Evolutionary conservation across 306 rosid species (phyloP), one percentile per base, ranked within the genome.

Genomic region (Canavalia gladiata): DNA sequence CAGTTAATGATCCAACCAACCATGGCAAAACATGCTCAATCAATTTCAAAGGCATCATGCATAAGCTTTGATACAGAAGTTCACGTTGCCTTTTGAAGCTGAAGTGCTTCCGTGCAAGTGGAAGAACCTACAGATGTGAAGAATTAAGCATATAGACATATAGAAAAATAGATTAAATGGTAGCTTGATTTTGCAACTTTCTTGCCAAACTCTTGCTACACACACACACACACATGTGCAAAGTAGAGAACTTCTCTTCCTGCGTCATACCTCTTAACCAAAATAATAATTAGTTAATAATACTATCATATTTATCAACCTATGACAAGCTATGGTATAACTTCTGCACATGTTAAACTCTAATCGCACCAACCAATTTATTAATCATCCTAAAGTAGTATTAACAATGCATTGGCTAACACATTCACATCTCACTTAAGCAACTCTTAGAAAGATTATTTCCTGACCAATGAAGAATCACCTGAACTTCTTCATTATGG

Each of bases 21-120:
- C 99, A 96, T 70, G 99, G 94, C 65, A 96, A 85, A 83, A 96
- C 97, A 33, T 97, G 92, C 74, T 96, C 99, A 76, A 96, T 96
- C 86, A 96, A 83, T 85, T 94, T 96, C 83, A 96, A 76, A 71
- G 99, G 97, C 99, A 96, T 93, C 97, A 90, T 80, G 91, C 99
- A 92, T 85, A 93, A 89, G 84, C 98, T 92, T 84, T 88, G 94
- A 84, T 96, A 96, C 83, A 93, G 82, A 72, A 96, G 90, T 84
- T 93, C 97, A 60, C 95, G 90, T 85, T 96, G 99, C 82, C 85
- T 90, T 84, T 89, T 86, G 89, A 88, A 87, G 90, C 91, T 90
- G 85, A 96, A 96, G 91, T 90, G 93, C 92, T 88, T 90, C 83
- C 88, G 95, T 29, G 97, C 98, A 87, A 93, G 98, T 33, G 99